Evolutionary conservation across 805 yeast genomes (phyloP).

Genomic region (Hanseniaspora hatyaiensis): DNA sequence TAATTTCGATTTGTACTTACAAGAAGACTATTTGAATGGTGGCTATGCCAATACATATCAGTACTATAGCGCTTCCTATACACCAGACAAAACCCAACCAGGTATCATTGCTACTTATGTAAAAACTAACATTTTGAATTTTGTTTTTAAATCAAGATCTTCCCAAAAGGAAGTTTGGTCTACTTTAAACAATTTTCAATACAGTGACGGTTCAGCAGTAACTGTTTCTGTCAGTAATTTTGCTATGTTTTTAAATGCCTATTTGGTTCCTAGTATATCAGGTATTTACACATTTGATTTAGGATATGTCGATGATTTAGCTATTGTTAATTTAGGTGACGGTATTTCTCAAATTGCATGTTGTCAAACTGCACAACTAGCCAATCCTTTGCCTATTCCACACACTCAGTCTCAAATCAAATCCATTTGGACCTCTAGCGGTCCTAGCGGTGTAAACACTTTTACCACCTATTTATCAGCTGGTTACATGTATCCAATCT

Average conservation of each 20-base stretch:
- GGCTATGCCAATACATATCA: background rate
- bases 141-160: background rate
- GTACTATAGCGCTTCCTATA: background rate
- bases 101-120: conserved; percentile 1
- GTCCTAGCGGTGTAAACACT: conserved; percentile 8
- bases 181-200: background rate
- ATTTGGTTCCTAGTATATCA: conserved; percentile 14
- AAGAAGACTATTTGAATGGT: conserved; percentile 11
- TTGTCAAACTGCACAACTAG: conserved; percentile 9
- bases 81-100: background rate
- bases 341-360: conserved; percentile 14
- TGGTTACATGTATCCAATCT: conserved; percentile 27
- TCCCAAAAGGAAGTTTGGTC: conserved; percentile 1
- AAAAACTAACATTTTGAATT: conserved; percentile 7
- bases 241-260: conserved; percentile 14
- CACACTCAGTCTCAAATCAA: conserved; percentile 9
- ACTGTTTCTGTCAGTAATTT: conserved; percentile 4
- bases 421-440: conserved; percentile 12
- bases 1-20: background rate
- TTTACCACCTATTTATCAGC: conserved; percentile 20
- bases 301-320: conserved; percentile 16
- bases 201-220: background rate
- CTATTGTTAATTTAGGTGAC: conserved; percentile 15
- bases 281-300: conserved; percentile 15
- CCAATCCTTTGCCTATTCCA: conserved; percentile 10